Evolutionary conservation across 2,329 filamentous ascomycete species (phyloP).

Genomic region (Fusarium sp.): DNA sequence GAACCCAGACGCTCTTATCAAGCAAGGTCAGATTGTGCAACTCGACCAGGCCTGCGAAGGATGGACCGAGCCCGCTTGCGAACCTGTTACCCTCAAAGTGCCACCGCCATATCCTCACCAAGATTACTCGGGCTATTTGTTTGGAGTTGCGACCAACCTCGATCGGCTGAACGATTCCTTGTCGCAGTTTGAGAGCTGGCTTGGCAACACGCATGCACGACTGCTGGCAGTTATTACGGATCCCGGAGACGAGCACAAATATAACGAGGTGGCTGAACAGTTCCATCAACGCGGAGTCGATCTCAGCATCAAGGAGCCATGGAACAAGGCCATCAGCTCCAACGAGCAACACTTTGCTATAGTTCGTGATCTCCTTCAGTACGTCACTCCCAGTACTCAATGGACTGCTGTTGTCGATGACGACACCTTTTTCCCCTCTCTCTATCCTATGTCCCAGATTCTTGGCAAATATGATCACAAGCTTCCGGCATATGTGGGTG

Average conservation of each 20-base stretch:
- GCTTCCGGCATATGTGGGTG: constrained; percentile 64
- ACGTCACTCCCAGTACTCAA: constrained; percentile 56
- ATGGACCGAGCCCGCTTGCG: constrained; percentile 46
- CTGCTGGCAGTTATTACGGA: constrained; percentile 65
- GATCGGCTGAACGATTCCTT: constrained; percentile 62
- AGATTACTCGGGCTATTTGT: constrained; percentile 63
- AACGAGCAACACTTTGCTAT: constrained; percentile 69
- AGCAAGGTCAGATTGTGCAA: constrained; percentile 47
- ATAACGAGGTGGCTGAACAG: constrained; percentile 46
- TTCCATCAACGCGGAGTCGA: constrained; percentile 49
- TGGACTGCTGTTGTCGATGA: constrained; percentile 71
- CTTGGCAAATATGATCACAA: constrained; percentile 61
- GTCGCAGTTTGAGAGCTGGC: constrained; percentile 66
- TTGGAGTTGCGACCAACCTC: constrained; percentile 66
- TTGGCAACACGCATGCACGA: constrained; percentile 60
- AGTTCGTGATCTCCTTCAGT: constrained; percentile 60
- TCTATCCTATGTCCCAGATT: constrained; percentile 60
- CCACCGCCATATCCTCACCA: constrained; percentile 56
- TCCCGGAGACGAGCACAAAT: constrained; percentile 45
- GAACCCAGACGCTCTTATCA: constrained; percentile 53
- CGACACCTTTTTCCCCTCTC: constrained; percentile 71
- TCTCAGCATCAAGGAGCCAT: constrained; percentile 50
- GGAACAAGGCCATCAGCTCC: constrained; percentile 52
- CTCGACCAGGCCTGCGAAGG: constrained; percentile 45
- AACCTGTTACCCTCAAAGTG: constrained; percentile 60